Conservation (phyloP, 495 filamentous ascomycete genomes). For the Penicillium daleae region DNA sequence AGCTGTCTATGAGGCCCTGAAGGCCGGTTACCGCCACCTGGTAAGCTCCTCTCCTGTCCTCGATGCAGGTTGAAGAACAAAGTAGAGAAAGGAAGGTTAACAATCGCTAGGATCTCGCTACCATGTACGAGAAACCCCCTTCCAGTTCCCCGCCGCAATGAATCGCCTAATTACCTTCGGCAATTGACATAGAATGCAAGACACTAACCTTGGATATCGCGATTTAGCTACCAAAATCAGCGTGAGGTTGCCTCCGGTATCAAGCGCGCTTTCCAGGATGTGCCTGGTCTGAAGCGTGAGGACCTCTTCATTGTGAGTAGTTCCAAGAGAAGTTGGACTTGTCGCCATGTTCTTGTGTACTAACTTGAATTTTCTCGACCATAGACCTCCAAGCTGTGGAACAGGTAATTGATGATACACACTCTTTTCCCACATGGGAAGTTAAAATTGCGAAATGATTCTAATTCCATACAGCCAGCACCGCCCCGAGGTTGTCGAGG, state of each 20-base stretch:
- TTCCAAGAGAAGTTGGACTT: not conserved
- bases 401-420: conserved; percentile 23
- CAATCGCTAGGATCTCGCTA: conserved; percentile 44
- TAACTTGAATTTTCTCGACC: conserved; percentile 5
- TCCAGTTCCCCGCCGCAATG: not conserved
- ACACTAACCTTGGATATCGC: conserved; percentile 45
- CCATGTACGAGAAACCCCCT: conserved; percentile 38
- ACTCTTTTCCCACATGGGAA: not conserved
- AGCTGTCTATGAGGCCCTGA: conserved; percentile 57
- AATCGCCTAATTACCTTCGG: not conserved
- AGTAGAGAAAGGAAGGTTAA: conserved; percentile 19
- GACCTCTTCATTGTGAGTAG: conserved; percentile 52
- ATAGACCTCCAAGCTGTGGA: conserved; percentile 56
- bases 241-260: conserved; percentile 50
- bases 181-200: not conserved
- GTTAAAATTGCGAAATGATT: not conserved
- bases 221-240: conserved; percentile 53
- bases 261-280: conserved; percentile 49
- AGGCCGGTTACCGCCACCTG: conserved; percentile 59
- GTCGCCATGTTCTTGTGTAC: not conserved
- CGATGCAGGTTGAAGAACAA: too few species aligned
- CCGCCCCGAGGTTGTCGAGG: conserved; percentile 49
- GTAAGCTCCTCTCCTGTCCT: conserved; percentile 33
- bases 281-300: conserved; percentile 54
- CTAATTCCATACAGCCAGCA: conserved; percentile 40